phyloP scores from a whole-genome alignment of 164 flowering plant genomes.

The Nelumbo lutea region DNA sequence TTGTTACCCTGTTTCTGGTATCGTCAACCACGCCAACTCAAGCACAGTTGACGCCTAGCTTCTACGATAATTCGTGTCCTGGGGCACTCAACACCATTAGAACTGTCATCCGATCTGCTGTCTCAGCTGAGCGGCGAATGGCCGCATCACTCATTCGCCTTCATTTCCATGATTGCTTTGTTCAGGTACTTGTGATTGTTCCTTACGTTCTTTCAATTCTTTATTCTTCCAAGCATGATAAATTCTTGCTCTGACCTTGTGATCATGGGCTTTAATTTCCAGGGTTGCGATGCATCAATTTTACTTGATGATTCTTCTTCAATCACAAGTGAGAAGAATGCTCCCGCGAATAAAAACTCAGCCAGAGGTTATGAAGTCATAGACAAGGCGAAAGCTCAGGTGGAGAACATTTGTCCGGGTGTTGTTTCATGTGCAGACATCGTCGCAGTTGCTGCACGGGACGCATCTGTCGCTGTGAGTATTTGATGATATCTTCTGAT shows the following conservation, averaged over 20 bases:
- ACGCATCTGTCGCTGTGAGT: constrained; percentile 15
- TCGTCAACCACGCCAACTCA: constrained; percentile 13
- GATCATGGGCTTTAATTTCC: neutral
- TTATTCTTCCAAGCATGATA: no score
- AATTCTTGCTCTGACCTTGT: no score
- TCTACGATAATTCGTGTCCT: constrained; percentile 1
- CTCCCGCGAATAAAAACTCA: constrained; percentile 20
- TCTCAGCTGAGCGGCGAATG: constrained; percentile 6
- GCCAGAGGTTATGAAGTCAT: constrained; percentile 32
- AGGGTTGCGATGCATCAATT: constrained; percentile 40
- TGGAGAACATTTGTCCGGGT: constrained; percentile 24
- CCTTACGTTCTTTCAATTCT: neutral
- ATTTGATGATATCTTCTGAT: neutral
- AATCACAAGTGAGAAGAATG: constrained; percentile 30
- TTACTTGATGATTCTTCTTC: constrained; percentile 26
- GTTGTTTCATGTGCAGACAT: constrained; percentile 40
- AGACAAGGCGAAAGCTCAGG: constrained; percentile 28
- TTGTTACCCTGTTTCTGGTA: no score
- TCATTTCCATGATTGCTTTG: constrained; percentile 36
- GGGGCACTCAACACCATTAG: constrained; percentile 1
- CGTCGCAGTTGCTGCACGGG: constrained; percentile 22
- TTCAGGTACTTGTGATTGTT: constrained; percentile 16
- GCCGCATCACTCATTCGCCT: constrained; percentile 29
- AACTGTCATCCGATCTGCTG: neutral
- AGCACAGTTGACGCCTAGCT: constrained; percentile 1